Percentiles rank a stretch among this genome's conserved stretches.
These are phyloP conservation scores for Boechera retrofracta DNA, from an alignment of 345 rosid genomes.

Conservation along the genomic window DNA sequence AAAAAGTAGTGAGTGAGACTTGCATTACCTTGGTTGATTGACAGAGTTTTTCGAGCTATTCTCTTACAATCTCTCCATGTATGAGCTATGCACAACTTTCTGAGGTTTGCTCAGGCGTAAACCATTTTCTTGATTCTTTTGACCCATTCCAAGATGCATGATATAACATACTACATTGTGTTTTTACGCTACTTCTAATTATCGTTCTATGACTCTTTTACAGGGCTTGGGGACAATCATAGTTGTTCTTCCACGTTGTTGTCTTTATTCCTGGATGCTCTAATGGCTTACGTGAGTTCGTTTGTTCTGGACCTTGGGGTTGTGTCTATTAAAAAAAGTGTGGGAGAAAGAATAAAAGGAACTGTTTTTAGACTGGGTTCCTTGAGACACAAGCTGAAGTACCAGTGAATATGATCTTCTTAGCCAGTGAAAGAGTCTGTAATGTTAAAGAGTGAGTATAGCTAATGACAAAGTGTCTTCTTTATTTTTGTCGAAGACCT, in stretches of 20 bases:
- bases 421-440: constrained; percentile 31
- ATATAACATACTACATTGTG: background rate
- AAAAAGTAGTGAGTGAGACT: constrained; percentile 7
- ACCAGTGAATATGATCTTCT: constrained; percentile 6
- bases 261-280: constrained; percentile 4
- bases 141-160: background rate
- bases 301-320: background rate
- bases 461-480: constrained; percentile 15
- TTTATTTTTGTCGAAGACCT: background rate
- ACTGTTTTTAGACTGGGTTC: constrained; percentile 20
- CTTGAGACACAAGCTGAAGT: constrained; percentile 18
- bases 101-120: background rate
- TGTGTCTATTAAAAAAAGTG: background rate
- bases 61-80: background rate
- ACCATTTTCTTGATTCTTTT: background rate
- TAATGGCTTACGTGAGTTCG: background rate
- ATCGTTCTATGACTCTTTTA: background rate
- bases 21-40: background rate
- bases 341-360: constrained; percentile 8
- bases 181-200: background rate
- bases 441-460: constrained; percentile 8
- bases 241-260: background rate
- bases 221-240: constrained; percentile 40
- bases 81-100: background rate
- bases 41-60: background rate